phyloP scores from a whole-genome alignment of 2,329 filamentous ascomycete genomes.

The Fusarium agapanthi region DNA sequence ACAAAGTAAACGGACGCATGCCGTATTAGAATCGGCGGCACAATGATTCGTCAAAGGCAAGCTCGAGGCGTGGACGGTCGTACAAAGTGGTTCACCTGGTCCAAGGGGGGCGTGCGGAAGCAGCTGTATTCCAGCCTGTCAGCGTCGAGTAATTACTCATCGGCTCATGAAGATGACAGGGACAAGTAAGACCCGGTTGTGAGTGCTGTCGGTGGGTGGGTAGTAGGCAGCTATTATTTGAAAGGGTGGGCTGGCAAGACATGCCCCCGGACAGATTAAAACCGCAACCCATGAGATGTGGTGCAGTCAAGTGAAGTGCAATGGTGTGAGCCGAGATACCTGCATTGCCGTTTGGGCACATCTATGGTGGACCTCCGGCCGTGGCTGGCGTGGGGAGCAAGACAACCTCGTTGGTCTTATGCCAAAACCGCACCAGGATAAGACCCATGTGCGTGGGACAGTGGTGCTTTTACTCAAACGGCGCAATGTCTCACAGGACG shows the following conservation, averaged over 20 bases:
- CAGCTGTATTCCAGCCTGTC: conserved; percentile 44
- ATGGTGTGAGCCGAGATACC: conserved; percentile 36
- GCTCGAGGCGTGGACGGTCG: conserved; percentile 25
- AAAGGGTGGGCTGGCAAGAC: conserved; percentile 24
- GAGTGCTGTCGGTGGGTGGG: conserved; percentile 22
- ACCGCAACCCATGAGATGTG: conserved; percentile 20
- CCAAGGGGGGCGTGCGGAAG: conserved; percentile 34
- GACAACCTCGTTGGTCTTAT: conserved; percentile 22
- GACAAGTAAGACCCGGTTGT: conserved; percentile 28
- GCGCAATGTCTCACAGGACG: conserved; percentile 1
- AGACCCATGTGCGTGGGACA: conserved; percentile 29
- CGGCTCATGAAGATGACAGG: conserved; percentile 32
- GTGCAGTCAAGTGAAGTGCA: conserved; percentile 12
- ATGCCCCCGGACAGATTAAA: conserved; percentile 7
- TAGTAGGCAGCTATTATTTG: conserved; percentile 15
- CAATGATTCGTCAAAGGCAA: conserved; percentile 37
- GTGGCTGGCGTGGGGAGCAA: conserved; percentile 31
- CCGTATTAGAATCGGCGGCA: conserved; percentile 34
- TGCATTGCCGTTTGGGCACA: conserved; percentile 20
- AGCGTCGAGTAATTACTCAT: conserved; percentile 50
- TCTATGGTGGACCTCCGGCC: conserved; percentile 28
- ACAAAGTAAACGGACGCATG: conserved; percentile 36
- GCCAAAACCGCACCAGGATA: conserved; percentile 19
- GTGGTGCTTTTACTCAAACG: conserved; percentile 19
- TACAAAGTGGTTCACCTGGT: conserved; percentile 32